Evolutionary conservation across 1,284 basidiomycete species (phyloP), one percentile per base, ranked within the genome.

Genomic region (Pseudozyma hubeiensis): DNA sequence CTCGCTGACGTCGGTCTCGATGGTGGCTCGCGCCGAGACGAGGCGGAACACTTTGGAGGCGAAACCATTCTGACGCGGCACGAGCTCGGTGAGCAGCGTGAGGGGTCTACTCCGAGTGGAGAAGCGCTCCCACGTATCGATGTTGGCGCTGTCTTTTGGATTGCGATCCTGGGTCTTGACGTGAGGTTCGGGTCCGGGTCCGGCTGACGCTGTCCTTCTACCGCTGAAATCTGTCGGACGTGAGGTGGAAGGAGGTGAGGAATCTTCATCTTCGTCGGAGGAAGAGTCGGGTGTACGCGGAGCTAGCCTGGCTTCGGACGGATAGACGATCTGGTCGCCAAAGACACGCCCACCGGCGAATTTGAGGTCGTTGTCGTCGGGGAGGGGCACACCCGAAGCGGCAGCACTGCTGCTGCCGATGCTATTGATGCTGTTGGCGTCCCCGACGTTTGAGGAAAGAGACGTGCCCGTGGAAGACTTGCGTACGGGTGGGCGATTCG

Each of bases 21-120:
- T 66, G 48, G 63, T 66, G 33, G 59, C 59, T 41, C 63, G 51
- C 30, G 63, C 69, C 13, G 69, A 72, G 7, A 72, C 60, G n/a
- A 72, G 69, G n/a, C 69, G 59, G n/a, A 66, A 72, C 6, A 63
- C 50, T 16, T 66, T 66, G 48, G 63, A 66, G 4, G 69, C 69
- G 44, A 72, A 72, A 14, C 69, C 63, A 30, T 53, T 53, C 45
- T 72, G 69, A 2, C 69, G 55, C 16, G 69, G 69, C 5, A 72
- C 63, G 11, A 72, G 55, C 44, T 72, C 69, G 51, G 69, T 66
- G 43, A 72, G 60, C 6, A 72, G 43, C 5, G 69, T 72, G 51
- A 66, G 56, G 13, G 69, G 69, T 6, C 69, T 54, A 46, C 69
- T 72, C 10, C 69, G 54, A 1, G 63, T 66, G 9, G 69, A 66